Evolutionary conservation across 2,329 filamentous ascomycete species (phyloP), one percentile per base, ranked within the genome.

Genomic region (Fusarium sp.): DNA sequence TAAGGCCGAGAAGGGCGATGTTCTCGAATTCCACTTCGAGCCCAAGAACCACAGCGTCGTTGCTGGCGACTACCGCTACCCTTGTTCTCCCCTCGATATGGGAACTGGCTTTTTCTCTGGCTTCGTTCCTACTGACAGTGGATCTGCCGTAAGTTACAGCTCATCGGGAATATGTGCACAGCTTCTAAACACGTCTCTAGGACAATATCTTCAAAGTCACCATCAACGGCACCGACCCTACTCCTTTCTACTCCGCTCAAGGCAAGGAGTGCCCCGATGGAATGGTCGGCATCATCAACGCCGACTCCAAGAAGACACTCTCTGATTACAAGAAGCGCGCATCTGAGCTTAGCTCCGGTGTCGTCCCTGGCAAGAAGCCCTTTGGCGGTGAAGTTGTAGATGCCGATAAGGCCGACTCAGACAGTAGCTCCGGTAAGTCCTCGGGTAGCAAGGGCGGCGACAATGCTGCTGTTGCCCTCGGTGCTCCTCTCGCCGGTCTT

Each of bases 281-380:
- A 51, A 80, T 80, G 79, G 77, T 79, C n/a, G 79, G 77, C 56
- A 78, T 80, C 50, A 71, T 80, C 62, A 80, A 80, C 65, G 74
- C 75, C 21, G 71, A 65, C 41, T 62, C 50, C 37, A 70, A 75
- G 49, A 63, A 72, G 58, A 79, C 72, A 9, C 71, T 78, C 4
- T 70, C 67, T 20, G 71, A 76, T 42, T 80, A 79, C 67, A 74
- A 70, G 58, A 63, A 72, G 45, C 68, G 73, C 21, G 78, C 77
- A 15, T 58, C 69, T 11, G 46, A 69, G 20, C 63, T 77, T 33
- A 70, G 72, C 39, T 63, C 58, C 6, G 66, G 70, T 17, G 73
- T 78, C 37, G 71, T 59, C n/a, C 77, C 77, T 14, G 69, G 65
- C 31, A 65, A 48, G 25, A 51, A 52, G 6, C 36, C 58, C 6